A percentile compares a stretch with the other conserved stretches of the same genome.
phyloP scores from a whole-genome alignment of 2,329 filamentous ascomycete genomes.

The Pleomassaria siparia region DNA sequence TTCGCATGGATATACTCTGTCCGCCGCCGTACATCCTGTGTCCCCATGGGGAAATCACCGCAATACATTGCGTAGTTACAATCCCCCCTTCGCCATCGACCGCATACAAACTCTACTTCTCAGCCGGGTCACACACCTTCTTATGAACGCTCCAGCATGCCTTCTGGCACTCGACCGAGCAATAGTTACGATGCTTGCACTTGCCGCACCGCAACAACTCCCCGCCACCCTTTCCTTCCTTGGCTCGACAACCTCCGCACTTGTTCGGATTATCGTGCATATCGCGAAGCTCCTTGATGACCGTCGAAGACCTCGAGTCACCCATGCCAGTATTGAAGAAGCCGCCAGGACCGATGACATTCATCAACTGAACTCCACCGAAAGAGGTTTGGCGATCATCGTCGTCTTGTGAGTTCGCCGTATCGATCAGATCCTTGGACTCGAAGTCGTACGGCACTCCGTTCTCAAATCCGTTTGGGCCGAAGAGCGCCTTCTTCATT shows the following conservation, averaged over 20 bases:
- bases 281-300: constrained; percentile 23
- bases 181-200: constrained; percentile 33
- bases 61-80: too few species aligned
- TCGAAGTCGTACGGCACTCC: constrained; percentile 22
- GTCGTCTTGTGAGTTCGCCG: too few species aligned
- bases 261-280: constrained; percentile 14
- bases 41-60: too few species aligned
- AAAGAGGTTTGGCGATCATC: too few species aligned
- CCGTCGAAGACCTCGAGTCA: constrained; percentile 8
- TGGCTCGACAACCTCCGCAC: constrained; percentile 17
- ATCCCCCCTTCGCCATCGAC: too few species aligned
- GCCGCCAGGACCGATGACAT: constrained; percentile 14
- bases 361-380: too few species aligned
- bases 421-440: constrained; percentile 17
- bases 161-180: constrained; percentile 32
- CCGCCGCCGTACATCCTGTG: too few species aligned
- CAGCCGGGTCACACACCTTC: constrained; percentile 20
- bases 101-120: background rate
- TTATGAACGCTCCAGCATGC: constrained; percentile 37
- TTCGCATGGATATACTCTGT: too few species aligned
- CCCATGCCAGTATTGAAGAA: constrained; percentile 18
- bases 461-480: constrained; percentile 16
- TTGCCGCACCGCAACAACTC: constrained; percentile 24
- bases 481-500: constrained; percentile 22
- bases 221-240: background rate